Conservation (phyloP, 2,329 filamentous ascomycete species). For the Hirsutella thompsonii region DNA sequence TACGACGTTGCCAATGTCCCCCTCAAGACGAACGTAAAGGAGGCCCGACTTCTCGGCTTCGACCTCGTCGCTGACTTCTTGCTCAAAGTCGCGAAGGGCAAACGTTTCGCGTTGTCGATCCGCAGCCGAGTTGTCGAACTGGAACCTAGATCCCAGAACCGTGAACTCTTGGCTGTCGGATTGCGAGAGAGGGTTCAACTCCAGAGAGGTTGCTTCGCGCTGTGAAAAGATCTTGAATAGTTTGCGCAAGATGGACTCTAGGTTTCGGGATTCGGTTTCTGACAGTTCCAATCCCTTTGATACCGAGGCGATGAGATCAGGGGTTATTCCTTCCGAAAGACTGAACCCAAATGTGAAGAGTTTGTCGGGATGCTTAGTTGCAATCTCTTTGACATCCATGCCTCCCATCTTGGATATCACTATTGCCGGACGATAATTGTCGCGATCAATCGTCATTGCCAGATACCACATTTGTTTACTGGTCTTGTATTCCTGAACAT, state of each 20-base stretch:
- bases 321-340: conserved; percentile 14
- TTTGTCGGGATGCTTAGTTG: not conserved
- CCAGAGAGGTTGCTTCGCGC: conserved; percentile 32
- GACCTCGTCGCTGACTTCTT: conserved; percentile 20
- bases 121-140: conserved; percentile 33
- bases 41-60: conserved; percentile 50
- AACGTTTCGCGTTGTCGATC: conserved; percentile 28
- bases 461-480: conserved; percentile 24
- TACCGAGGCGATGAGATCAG: conserved; percentile 8
- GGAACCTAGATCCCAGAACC: conserved; percentile 25
- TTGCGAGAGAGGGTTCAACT: conserved; percentile 24
- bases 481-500: conserved; percentile 19
- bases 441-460: conserved; percentile 28
- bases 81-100: conserved; percentile 16
- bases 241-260: conserved; percentile 9
- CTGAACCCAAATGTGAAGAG: conserved; percentile 12
- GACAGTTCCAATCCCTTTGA: conserved; percentile 1
- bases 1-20: conserved; percentile 68
- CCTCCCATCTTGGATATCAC: conserved; percentile 17
- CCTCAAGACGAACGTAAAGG: conserved; percentile 55
- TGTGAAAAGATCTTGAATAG: conserved; percentile 26
- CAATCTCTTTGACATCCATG: conserved; percentile 9
- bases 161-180: conserved; percentile 15
- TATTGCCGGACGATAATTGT: conserved; percentile 22
- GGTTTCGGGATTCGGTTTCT: not conserved